phyloP scores from a whole-genome alignment of 2,329 filamentous ascomycete genomes.

The Proliferodiscus dingleyae region DNA sequence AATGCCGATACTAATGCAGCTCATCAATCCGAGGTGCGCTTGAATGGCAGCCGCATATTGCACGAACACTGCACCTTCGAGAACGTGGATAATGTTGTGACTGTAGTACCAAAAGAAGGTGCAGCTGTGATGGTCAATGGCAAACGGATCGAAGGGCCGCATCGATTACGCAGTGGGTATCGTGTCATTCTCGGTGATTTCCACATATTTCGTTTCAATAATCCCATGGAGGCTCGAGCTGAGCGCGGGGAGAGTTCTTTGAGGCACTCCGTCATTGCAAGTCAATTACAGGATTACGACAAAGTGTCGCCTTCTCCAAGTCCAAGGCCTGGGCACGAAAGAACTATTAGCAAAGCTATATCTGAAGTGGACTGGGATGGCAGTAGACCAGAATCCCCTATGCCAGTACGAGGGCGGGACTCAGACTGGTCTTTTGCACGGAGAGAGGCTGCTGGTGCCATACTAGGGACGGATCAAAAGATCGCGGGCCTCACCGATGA shows the following conservation, averaged over 20 bases:
- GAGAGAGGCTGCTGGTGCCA: conserved; percentile 85
- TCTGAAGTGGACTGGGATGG: conserved; percentile 71
- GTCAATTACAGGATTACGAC: conserved; percentile 47
- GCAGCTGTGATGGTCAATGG: conserved; percentile 98
- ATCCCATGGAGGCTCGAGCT: conserved; percentile 90
- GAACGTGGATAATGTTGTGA: conserved; percentile 89
- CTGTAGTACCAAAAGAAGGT: conserved; percentile 80
- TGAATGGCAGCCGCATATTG: conserved; percentile 91
- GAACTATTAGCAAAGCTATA: conserved; percentile 70
- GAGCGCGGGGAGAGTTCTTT: conserved; percentile 87
- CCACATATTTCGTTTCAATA: conserved; percentile 97
- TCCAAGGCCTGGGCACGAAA: conserved; percentile 64
- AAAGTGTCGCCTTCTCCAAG: conserved; percentile 61
- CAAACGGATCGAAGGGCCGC: conserved; percentile 79
- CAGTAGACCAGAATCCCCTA: conserved; percentile 74
- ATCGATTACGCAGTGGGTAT: conserved; percentile 83
- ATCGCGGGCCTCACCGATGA: conserved; percentile 88
- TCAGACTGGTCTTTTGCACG: conserved; percentile 94
- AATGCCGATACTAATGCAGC: conserved; percentile 81
- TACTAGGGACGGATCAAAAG: conserved; percentile 86
- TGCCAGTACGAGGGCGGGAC: conserved; percentile 67
- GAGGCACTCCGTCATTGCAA: conserved; percentile 71
- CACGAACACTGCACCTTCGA: conserved; percentile 93
- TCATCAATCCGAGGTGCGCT: conserved; percentile 75
- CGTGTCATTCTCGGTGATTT: conserved; percentile 96